Conservation (phyloP, 352 stramenopile genomes). For the Pythium aquatile region DNA sequence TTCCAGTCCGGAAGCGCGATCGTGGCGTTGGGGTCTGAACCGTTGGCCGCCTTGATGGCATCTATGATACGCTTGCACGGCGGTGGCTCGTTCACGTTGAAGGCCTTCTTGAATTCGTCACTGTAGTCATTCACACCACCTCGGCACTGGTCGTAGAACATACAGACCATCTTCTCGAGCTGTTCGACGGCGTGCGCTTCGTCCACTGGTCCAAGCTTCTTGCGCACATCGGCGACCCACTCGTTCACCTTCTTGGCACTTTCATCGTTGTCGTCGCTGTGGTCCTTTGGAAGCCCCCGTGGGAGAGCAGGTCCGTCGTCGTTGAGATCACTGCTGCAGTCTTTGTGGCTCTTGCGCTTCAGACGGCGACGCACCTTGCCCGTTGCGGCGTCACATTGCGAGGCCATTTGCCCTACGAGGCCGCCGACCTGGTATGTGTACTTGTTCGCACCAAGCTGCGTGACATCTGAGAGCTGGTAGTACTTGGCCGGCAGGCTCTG, state of each 20-base stretch:
- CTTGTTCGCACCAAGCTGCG: slow-evolving; percentile 16
- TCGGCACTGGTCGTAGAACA: slow-evolving; percentile 41
- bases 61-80: slow-evolving; percentile 41
- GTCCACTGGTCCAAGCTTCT: slow-evolving; percentile 10
- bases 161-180: slow-evolving; percentile 43
- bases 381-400: slow-evolving; percentile 13
- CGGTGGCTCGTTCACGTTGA: slow-evolving; percentile 27
- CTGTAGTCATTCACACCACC: slow-evolving; percentile 41
- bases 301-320: not conserved
- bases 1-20: slow-evolving; percentile 32
- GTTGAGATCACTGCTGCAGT: slow-evolving; percentile 15
- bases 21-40: not conserved
- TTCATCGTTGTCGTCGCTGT: slow-evolving; percentile 16
- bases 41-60: slow-evolving; percentile 15
- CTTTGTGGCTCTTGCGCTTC: not conserved
- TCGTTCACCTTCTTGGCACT: slow-evolving; percentile 10
- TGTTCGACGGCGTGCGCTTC: slow-evolving; percentile 16
- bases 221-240: slow-evolving; percentile 20
- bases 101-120: slow-evolving; percentile 36
- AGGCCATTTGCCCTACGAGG: slow-evolving; percentile 22
- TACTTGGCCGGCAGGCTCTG: slow-evolving; percentile 17
- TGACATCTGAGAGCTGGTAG: slow-evolving; percentile 29
- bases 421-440: slow-evolving; percentile 30
- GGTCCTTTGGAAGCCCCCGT: not conserved
- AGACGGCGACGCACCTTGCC: slow-evolving; percentile 4